Base-by-base conservation (phyloP, 2,329 filamentous ascomycete species). In the Colletotrichum musae region DNA sequence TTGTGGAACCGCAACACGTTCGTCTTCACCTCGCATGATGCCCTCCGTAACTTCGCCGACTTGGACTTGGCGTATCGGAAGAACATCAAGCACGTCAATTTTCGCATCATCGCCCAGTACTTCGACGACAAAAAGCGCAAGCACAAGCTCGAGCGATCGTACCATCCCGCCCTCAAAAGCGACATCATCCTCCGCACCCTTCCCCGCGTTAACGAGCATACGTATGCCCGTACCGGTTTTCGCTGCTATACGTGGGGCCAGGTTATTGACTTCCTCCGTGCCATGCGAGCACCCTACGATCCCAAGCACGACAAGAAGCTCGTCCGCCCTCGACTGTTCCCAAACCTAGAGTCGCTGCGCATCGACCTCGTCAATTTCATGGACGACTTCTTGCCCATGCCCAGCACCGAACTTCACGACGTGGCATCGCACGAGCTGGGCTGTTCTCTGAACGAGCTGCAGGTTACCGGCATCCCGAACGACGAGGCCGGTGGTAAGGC, bases 331-430 rank as follows among this genome's bases (percentile, higher is more conserved):
- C 79, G 82, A 43, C 80, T 88, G 12, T 74, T 88, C 0, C 86
- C 87, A 1, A 81, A 78, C 16, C 78, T 89, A 4, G 77, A 80
- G 28, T 80, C 79, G 18, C 76, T 88, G 48, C 84, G 86, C 43
- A 80, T 89, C 41, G 87, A 89, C 68, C 81, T 88, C 18, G 85
- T 88, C 72, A 88, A 88, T 71, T 89, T 88, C 54, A 81, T 82
- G 2, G 81, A 85, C 43, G 77, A 82, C 2, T 78, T 84, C 32
- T 75, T 87, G 41, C 80, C 81, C 2, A 83, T 80, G 62, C 82
- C 85, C 1, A 84, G 83, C 2, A 76, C 80, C 4, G 83, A 85
- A 53, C 78, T 88, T 16, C 86, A 88, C 73, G 83, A 86, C 57
- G 76, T 87, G n/a, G 82, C 85, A 4, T 84, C 83, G 16, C 86